These are phyloP conservation scores for Chlorociboria aeruginascens DNA, from an alignment of 495 filamentous ascomycete species.

Conservation along the genomic window DNA sequence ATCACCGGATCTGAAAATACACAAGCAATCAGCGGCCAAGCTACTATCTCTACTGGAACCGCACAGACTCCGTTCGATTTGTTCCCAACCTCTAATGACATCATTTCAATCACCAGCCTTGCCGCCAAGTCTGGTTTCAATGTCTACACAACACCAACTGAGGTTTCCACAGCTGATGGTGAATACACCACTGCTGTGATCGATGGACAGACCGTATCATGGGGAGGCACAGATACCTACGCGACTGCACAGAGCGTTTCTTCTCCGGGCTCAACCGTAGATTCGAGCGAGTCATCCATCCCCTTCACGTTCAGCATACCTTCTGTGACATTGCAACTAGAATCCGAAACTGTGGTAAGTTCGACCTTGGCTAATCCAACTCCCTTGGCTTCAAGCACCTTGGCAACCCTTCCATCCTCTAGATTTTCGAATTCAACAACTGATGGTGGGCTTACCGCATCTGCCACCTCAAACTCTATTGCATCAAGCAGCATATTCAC, in stretches of 20 bases:
- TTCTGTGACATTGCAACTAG: too few relatives aligned
- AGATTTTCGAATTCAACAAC: not conserved
- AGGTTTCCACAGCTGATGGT: not conserved
- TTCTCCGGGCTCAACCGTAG: not conserved
- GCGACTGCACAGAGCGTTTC: not conserved
- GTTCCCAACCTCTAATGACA: not conserved
- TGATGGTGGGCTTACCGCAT: not conserved
- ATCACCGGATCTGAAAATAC: not conserved
- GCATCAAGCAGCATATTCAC: not conserved
- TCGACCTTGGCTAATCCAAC: not conserved
- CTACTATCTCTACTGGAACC: not conserved
- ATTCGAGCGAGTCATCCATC: not conserved
- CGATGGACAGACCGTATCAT: not conserved
- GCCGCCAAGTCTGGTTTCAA: slow-evolving; percentile 2
- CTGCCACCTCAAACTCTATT: not conserved
- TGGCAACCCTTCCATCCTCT: not conserved
- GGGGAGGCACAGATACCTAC: not conserved
- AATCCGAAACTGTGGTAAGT: not conserved
- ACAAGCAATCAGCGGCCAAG: not conserved
- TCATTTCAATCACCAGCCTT: not conserved
- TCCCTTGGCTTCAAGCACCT: not conserved
- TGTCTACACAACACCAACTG: not conserved
- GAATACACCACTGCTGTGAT: slow-evolving; percentile 1
- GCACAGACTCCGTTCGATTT: slow-evolving; percentile 1
- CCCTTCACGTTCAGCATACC: not conserved